Base-by-base conservation (phyloP, 2,329 filamentous ascomycete genomes). In the Pyricularia pennisetigena region DNA sequence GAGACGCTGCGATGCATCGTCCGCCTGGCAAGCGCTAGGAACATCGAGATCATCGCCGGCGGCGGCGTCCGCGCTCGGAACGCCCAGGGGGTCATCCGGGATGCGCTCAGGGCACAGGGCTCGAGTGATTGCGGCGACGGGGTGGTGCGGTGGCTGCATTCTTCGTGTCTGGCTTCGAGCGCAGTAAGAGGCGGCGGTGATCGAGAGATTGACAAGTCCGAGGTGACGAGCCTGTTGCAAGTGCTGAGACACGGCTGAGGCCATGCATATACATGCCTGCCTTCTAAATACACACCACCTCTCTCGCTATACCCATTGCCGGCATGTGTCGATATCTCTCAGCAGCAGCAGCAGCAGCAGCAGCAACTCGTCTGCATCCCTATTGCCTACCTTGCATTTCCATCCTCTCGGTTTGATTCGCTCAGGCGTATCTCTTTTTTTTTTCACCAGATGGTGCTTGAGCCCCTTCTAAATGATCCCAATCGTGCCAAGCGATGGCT, bases 51-150 rank as follows among this genome's bases (percentile, higher is more conserved):
- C 64, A 79, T 87, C 16, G 77, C 85, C 4, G 84, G 84, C 0
- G 85, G 85, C 0, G 84, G 85, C 1, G 77, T 86, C 23, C 77
- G 83, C 62, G 78, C 75, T 62, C 68, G 68, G n/a, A 84, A 83
- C 68, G 73, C 82, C 8, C 41, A 24, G 7, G 67, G 69, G 2
- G 4, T 62, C 4, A 67, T 82, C 9, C 72, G 74, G 4, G 69
- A 70, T 9, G 71, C 68, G 4, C 69, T 82, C 29, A 26, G 10
- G 7, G n/a, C 20, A 6, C 24, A 28, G 23, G n/a, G 16, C 5
- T 12, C 32, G 5, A 3, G 16, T 10, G 26, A 24, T 23, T 5
- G 23, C 10, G 54, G 20, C 6, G n/a, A 3, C 8, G 23, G 1
- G 3, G 29, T 2, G 1, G 66, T 20, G 14, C 30, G 29, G 4